Evolutionary conservation across 768 basidiomycete genomes (phyloP).

Genomic region (Amyloporia xantha): DNA sequence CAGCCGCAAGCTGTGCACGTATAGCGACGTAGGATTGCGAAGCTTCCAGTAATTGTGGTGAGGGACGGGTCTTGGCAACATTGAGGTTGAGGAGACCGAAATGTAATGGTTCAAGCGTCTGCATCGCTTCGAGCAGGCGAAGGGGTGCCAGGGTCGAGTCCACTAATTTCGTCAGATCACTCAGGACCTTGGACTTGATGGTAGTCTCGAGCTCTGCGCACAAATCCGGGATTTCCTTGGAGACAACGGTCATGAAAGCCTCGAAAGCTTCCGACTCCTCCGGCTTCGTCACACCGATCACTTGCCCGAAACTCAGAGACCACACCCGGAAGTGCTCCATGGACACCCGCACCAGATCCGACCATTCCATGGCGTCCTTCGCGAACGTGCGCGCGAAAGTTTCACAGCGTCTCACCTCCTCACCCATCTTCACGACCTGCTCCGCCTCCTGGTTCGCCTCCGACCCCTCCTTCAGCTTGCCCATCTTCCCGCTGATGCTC

Average conservation of each 20-base stretch:
- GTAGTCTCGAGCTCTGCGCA: constrained; percentile 30
- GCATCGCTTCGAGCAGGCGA: constrained; percentile 65
- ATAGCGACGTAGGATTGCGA: constrained; percentile 75
- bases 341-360: constrained; percentile 40
- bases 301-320: constrained; percentile 59
- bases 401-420: constrained; percentile 50
- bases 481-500: constrained; percentile 31
- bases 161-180: constrained; percentile 50
- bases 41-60: constrained; percentile 60
- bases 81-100: constrained; percentile 62
- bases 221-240: constrained; percentile 31
- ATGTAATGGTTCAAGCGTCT: constrained; percentile 66
- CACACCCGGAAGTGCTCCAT: constrained; percentile 49
- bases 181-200: constrained; percentile 49
- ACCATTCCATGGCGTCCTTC: constrained; percentile 59
- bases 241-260: constrained; percentile 29
- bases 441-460: constrained; percentile 37
- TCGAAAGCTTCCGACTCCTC: constrained; percentile 56
- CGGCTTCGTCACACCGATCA: constrained; percentile 35
- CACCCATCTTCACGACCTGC: constrained; percentile 48
- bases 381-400: constrained; percentile 56
- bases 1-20: constrained; percentile 60
- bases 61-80: constrained; percentile 58
- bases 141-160: constrained; percentile 55
- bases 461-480: constrained; percentile 29